Percentiles rank a stretch among this genome's conserved stretches.
Conservation (phyloP, 2,329 filamentous ascomycete genomes). For the Coniochaeta sp. region DNA sequence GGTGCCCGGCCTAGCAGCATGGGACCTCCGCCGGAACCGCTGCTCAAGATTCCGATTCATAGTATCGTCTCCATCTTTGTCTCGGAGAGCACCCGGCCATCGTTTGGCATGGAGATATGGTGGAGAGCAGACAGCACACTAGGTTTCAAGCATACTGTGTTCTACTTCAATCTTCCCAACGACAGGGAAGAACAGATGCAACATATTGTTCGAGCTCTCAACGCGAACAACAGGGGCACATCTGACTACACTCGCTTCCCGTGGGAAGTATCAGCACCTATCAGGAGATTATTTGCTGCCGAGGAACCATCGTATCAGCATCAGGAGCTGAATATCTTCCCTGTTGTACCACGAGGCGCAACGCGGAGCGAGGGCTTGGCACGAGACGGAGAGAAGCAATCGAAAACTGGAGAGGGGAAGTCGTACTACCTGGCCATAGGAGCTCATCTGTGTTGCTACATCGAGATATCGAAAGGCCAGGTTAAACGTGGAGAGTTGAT, state of each 20-base stretch:
- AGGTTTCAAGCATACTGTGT: slow-evolving; percentile 37
- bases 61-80: slow-evolving; percentile 46
- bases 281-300: slow-evolving; percentile 37
- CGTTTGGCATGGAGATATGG: slow-evolving; percentile 49
- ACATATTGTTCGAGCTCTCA: slow-evolving; percentile 33
- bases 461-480: slow-evolving; percentile 40
- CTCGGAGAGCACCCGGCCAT: slow-evolving; percentile 40
- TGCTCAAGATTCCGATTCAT: slow-evolving; percentile 39
- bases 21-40: slow-evolving; percentile 20
- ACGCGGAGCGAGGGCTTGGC: slow-evolving; percentile 25
- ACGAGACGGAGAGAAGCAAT: slow-evolving; percentile 33
- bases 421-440: slow-evolving; percentile 50
- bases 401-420: slow-evolving; percentile 40
- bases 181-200: slow-evolving; percentile 44
- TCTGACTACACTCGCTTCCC: slow-evolving; percentile 31
- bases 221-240: slow-evolving; percentile 23
- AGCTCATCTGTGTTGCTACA: slow-evolving; percentile 44
- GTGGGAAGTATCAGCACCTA: slow-evolving; percentile 38
- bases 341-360: slow-evolving; percentile 41
- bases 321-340: slow-evolving; percentile 38
- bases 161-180: slow-evolving; percentile 41
- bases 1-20: slow-evolving; percentile 17
- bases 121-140: slow-evolving; percentile 41
- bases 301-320: slow-evolving; percentile 32
- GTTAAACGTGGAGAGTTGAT: slow-evolving; percentile 37